Conservation (phyloP, 768 basidiomycete species). For the Suillus brevipes region DNA sequence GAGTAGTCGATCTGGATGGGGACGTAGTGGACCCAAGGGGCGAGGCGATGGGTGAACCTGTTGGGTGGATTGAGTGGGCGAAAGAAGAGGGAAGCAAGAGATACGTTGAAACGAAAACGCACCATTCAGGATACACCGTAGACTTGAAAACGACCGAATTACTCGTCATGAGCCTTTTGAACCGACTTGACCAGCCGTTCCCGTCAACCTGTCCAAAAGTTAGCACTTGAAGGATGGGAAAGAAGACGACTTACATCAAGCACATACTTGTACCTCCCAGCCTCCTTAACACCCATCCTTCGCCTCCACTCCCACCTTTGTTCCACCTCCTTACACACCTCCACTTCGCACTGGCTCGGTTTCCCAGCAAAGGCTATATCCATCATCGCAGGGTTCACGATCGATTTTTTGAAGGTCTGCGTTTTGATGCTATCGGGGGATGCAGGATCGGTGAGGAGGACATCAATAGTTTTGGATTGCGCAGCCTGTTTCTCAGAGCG, state of each 20-base stretch:
- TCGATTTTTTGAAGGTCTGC: slow-evolving; percentile 35
- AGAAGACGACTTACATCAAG: slow-evolving; percentile 40
- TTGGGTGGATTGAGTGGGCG: neutral
- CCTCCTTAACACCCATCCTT: slow-evolving; percentile 41
- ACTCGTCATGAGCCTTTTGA: slow-evolving; percentile 57
- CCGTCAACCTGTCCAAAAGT: slow-evolving; percentile 44
- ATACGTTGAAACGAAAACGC: neutral
- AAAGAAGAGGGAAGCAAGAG: neutral
- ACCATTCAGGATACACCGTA: slow-evolving; percentile 71
- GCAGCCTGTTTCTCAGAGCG: neutral
- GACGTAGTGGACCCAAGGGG: slow-evolving; percentile 68
- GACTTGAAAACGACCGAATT: slow-evolving; percentile 62
- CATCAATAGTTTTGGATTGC: slow-evolving; percentile 10
- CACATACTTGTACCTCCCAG: slow-evolving; percentile 56
- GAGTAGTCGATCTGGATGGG: slow-evolving; percentile 61
- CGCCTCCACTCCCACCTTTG: slow-evolving; percentile 48
- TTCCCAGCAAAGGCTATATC: slow-evolving; percentile 53
- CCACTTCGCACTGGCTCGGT: slow-evolving; percentile 40
- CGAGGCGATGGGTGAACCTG: slow-evolving; percentile 53
- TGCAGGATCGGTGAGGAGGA: slow-evolving; percentile 30
- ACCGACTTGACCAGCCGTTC: slow-evolving; percentile 64
- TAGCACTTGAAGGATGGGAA: neutral
- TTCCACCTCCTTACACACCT: slow-evolving; percentile 43
- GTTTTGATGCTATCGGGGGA: slow-evolving; percentile 30
- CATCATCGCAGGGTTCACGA: slow-evolving; percentile 50